Percentiles rank a stretch among this genome's conserved stretches.
Evolutionary conservation across 768 basidiomycete genomes (phyloP).

Genomic region (Panellus pusillus): DNA sequence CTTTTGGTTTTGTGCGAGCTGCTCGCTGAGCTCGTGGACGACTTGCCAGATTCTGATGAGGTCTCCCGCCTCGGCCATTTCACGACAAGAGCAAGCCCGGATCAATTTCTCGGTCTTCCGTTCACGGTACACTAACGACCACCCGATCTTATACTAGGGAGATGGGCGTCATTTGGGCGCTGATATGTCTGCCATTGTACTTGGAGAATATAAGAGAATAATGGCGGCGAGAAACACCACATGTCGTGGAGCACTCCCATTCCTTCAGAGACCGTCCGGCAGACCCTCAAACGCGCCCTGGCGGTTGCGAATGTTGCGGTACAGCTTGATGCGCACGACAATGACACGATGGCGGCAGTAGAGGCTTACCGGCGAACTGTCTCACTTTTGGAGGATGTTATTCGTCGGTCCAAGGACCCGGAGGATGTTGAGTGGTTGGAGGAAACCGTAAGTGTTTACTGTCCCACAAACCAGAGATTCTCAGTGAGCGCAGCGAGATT

Average conservation of each 20-base stretch:
- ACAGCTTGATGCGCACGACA: conserved; percentile 15
- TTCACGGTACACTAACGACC: background rate
- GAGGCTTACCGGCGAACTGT: conserved; percentile 15
- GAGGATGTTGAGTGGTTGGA: conserved; percentile 4
- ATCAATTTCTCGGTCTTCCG: too few species aligned
- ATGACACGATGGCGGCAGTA: conserved; percentile 12
- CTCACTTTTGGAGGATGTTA: conserved; percentile 10
- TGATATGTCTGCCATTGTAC: conserved; percentile 5
- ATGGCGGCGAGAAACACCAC: background rate
- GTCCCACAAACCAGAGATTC: background rate
- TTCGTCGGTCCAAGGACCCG: background rate
- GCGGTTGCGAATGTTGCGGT: conserved; percentile 15
- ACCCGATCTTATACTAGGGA: background rate
- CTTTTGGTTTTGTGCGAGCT: conserved; percentile 80
- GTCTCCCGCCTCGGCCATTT: conserved; percentile 34
- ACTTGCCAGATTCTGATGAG: conserved; percentile 77
- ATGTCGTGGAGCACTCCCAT: conserved; percentile 10
- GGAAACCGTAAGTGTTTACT: conserved; percentile 5
- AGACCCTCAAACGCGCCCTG: conserved; percentile 17
- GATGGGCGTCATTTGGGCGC: background rate
- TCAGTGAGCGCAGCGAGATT: background rate
- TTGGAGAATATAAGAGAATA: too few species aligned
- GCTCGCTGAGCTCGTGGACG: conserved; percentile 79
- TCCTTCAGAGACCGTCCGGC: conserved; percentile 16
- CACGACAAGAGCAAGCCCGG: too few species aligned